A percentile compares a stretch with the other conserved stretches of the same genome.
Conservation (phyloP, 305 asterid genomes). For the Andrographis paniculata region DNA sequence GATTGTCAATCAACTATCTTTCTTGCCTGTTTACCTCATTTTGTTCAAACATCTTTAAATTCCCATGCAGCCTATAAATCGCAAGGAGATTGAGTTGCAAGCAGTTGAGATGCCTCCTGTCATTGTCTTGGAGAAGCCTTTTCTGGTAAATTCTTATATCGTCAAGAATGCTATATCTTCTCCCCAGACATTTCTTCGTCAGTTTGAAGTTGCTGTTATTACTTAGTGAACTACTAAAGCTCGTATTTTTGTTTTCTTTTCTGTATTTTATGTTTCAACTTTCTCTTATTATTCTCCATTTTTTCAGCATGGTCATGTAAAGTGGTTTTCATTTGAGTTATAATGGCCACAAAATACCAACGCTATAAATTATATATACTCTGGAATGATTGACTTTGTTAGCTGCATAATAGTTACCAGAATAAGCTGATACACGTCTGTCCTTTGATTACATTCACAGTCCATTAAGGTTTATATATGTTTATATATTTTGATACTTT, state of each 20-base stretch:
- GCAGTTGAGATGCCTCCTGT: constrained; percentile 64
- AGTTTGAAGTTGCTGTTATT: no score
- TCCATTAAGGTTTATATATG: constrained; percentile 1
- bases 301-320: no score
- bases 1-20: not conserved
- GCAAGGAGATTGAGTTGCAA: constrained; percentile 70
- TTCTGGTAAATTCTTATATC: constrained; percentile 39
- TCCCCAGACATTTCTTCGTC: no score
- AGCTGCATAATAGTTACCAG: constrained; percentile 9
- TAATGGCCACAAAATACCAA: no score
- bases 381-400: constrained; percentile 8
- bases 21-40: constrained; percentile 5
- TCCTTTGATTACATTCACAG: not conserved
- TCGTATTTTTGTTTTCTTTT: no score
- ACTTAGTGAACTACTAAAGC: no score
- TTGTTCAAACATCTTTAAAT: constrained; percentile 13
- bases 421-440: constrained; percentile 3
- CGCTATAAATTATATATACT: no score
- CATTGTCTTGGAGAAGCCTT: constrained; percentile 76
- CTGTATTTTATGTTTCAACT: no score
- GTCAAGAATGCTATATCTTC: not conserved
- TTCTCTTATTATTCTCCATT: no score
- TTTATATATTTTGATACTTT: constrained; percentile 6
- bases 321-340: no score
- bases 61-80: constrained; percentile 76